A percentile compares a stretch with the other conserved stretches of the same genome.
These are phyloP conservation scores for Mycena galericulata DNA, from an alignment of 768 basidiomycete genomes.

Conservation along the genomic window DNA sequence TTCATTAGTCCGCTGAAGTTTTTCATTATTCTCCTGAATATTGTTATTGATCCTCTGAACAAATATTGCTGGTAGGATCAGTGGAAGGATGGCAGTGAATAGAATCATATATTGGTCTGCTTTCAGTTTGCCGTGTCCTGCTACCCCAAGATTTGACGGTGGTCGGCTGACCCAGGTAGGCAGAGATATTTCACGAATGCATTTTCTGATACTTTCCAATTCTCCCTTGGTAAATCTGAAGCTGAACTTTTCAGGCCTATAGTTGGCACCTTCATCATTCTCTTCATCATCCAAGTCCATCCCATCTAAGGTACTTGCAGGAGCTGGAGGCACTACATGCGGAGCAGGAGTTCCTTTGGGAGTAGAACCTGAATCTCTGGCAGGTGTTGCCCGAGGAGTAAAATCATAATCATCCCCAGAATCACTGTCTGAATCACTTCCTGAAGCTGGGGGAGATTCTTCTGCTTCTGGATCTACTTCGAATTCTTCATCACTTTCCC, in stretches of 20 bases:
- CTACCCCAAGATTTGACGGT: conserved; percentile 38
- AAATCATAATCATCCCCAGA: too few species aligned
- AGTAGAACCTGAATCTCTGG: background rate
- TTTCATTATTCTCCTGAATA: too few species aligned
- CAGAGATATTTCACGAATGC: conserved; percentile 17
- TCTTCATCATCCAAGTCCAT: background rate
- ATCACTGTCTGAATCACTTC: too few species aligned
- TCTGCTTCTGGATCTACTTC: background rate
- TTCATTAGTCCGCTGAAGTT: too few species aligned
- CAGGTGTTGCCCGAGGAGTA: background rate
- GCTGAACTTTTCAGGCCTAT: background rate
- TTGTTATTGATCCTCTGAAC: background rate
- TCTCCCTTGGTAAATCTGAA: background rate
- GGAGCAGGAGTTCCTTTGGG: too few species aligned
- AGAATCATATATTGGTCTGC: conserved; percentile 33
- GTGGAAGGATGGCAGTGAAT: conserved; percentile 33
- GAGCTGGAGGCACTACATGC: too few species aligned
- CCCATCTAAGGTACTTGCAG: too few species aligned
- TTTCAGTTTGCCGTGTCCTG: conserved; percentile 38
- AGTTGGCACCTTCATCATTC: background rate
- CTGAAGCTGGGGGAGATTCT: background rate
- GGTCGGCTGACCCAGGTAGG: conserved; percentile 30
- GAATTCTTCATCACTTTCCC: background rate
- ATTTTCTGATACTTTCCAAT: background rate
- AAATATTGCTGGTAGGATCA: conserved; percentile 29